Conservation (phyloP, 495 filamentous ascomycete genomes). For the Cercophora scortea region DNA sequence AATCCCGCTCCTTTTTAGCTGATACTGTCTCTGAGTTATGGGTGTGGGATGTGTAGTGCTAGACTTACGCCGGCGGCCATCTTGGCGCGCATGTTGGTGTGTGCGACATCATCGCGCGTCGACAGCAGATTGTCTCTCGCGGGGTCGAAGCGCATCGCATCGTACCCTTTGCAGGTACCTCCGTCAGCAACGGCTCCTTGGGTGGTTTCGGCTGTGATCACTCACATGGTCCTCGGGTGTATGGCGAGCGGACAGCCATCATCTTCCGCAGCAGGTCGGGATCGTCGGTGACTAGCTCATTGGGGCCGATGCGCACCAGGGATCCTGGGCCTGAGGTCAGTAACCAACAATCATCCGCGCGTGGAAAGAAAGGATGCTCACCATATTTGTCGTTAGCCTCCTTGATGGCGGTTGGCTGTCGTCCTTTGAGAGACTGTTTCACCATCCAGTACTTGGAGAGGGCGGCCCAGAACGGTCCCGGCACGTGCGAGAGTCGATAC, state of each 20-base stretch:
- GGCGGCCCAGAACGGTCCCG: conserved; percentile 14
- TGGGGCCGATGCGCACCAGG: conserved; percentile 15
- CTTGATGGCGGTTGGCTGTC: conserved; percentile 10
- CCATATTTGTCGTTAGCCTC: conserved; percentile 16
- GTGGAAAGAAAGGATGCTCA: conserved; percentile 4
- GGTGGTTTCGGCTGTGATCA: background rate
- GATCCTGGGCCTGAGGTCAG: conserved; percentile 12
- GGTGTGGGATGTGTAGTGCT: conserved; percentile 12
- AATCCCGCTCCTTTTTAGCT: conserved; percentile 8
- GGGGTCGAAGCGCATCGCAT: conserved; percentile 33
- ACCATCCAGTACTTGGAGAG: conserved; percentile 19
- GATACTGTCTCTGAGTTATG: background rate
- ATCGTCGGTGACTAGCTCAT: conserved; percentile 25
- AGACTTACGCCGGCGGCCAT: conserved; percentile 16
- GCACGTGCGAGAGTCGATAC: conserved; percentile 19
- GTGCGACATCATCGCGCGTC: conserved; percentile 14
- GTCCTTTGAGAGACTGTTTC: conserved; percentile 7
- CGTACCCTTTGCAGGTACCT: conserved; percentile 27
- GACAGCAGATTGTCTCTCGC: conserved; percentile 31
- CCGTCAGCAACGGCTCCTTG: too few relatives aligned
- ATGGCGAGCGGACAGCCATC: conserved; percentile 23
- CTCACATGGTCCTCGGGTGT: conserved; percentile 9
- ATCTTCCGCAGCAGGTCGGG: conserved; percentile 32
- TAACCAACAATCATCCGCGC: conserved; percentile 20
- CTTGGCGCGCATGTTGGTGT: conserved; percentile 24